Evolutionary conservation across 495 filamentous ascomycete genomes (phyloP).

Genomic region (Penicillium salamii): DNA sequence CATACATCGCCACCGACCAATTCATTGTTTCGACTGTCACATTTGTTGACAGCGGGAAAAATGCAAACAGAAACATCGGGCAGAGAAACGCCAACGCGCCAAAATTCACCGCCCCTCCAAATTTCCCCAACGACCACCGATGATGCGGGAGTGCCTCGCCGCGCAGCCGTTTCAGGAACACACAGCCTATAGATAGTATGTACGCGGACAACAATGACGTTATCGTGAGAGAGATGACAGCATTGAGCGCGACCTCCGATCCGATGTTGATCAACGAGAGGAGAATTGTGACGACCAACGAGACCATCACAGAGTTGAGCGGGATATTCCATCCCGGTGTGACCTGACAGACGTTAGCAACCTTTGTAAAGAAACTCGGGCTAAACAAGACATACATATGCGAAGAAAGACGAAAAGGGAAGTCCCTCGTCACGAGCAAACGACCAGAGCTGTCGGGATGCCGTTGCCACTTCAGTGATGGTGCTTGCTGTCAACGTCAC

Average conservation of each 20-base stretch:
- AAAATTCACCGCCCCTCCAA: constrained; percentile 47
- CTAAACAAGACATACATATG: constrained; percentile 34
- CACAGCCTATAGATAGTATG: constrained; percentile 46
- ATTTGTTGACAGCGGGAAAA: constrained; percentile 48
- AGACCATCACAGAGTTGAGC: constrained; percentile 49
- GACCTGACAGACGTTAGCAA: constrained; percentile 28
- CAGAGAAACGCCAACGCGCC: constrained; percentile 39
- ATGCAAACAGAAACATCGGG: constrained; percentile 50
- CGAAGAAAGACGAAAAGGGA: constrained; percentile 52
- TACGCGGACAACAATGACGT: constrained; percentile 47
- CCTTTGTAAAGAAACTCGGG: not conserved
- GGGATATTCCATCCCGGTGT: constrained; percentile 50
- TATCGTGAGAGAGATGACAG: constrained; percentile 45
- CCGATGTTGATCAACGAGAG: constrained; percentile 54
- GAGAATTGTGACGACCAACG: constrained; percentile 43
- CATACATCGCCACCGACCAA: constrained; percentile 48
- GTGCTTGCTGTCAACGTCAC: constrained; percentile 47
- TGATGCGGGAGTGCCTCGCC: constrained; percentile 39
- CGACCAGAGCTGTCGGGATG: constrained; percentile 56
- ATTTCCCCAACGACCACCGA: constrained; percentile 49
- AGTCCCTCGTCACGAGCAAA: constrained; percentile 57
- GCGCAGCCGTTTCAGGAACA: constrained; percentile 44
- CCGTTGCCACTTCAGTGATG: constrained; percentile 54
- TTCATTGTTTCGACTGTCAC: constrained; percentile 45
- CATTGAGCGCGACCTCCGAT: constrained; percentile 44